Evolutionary conservation across 306 rosid species (phyloP), one percentile per base, ranked within the genome.

Genomic region (Luffa acutangula): DNA sequence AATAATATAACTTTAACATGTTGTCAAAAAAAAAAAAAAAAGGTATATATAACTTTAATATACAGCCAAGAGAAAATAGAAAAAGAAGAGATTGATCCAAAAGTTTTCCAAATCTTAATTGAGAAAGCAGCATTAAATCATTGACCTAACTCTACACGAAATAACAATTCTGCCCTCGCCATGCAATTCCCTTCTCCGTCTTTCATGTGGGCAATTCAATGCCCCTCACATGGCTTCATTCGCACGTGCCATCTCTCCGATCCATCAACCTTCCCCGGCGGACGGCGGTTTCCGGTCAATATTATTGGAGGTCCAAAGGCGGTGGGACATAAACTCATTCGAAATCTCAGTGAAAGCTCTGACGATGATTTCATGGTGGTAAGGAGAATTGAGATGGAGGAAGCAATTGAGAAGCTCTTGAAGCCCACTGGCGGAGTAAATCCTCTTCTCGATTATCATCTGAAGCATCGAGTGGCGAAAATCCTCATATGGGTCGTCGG

Each of bases 261-360:
- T 17, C 33, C 58, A 11, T 74, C 78, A 25, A 25, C 45, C 54
- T 21, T 37, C 52, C 0, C 46, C 77, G 57, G 41, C 69, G 18
- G 69, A 34, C 42, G n/a, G 39, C 31, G 25, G 6, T 52, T 48
- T 48, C 60, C 53, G 12, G 18, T 13, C 78, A 2, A 31, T 7
- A 33, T 49, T 12, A 17, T 49, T 3, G 10, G 69, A 77, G 57
- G 21, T 77, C 54, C 43, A 6, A n/a, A 85, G 76, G 63, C 78
- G 77, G 18, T 86, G 85, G 2, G 94, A 85, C 75, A 84, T 87
- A 37, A 94, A 90, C 0, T 90, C 95, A 41, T 94, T 87, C 93
- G 94, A 92, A 82, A 94, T 92, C 83, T 90, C 95, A 34, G 91
- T 92, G 86, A 94, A 94, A 41, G 94, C 98, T 58, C 88, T 81